These are phyloP conservation scores for Mycena floridula DNA, from an alignment of 768 basidiomycete genomes.

Conservation along the genomic window DNA sequence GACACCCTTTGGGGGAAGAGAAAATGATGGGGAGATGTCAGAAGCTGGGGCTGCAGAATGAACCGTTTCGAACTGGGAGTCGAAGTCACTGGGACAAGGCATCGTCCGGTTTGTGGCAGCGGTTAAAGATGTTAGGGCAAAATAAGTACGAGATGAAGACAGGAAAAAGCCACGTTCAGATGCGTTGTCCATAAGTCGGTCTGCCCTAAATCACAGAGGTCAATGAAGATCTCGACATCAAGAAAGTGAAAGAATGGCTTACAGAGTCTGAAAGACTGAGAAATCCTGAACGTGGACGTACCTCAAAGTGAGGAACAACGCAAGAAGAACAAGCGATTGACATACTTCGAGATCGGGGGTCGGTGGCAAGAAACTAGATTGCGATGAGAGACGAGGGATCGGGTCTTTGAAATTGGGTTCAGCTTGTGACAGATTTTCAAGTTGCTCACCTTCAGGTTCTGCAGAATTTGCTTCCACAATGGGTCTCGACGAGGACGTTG, in stretches of 20 bases:
- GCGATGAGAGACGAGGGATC: too few relatives aligned
- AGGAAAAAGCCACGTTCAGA: constrained; percentile 66
- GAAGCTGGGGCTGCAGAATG: constrained; percentile 29
- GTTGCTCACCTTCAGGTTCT: constrained; percentile 18
- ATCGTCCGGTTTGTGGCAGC: constrained; percentile 11
- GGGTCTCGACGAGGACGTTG: constrained; percentile 11
- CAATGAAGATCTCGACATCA: neutral
- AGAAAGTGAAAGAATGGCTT: too few relatives aligned
- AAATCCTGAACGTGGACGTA: neutral
- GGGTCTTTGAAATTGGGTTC: too few relatives aligned
- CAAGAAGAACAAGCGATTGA: neutral
- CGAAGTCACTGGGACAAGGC: constrained; percentile 10
- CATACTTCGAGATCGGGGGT: neutral
- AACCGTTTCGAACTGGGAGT: constrained; percentile 20
- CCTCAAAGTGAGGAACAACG: neutral
- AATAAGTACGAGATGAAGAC: constrained; percentile 31
- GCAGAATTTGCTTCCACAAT: constrained; percentile 40
- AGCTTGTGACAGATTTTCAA: too few relatives aligned
- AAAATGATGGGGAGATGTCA: constrained; percentile 30
- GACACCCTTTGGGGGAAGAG: constrained; percentile 31
- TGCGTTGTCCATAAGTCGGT: constrained; percentile 52
- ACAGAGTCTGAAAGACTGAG: too few relatives aligned
- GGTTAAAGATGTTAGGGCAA: constrained; percentile 14
- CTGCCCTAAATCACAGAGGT: constrained; percentile 33
- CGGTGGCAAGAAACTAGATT: neutral